Percentiles rank a stretch among this genome's conserved stretches.
These are phyloP conservation scores for Rhizomucor pusillus DNA, from an alignment of 371 early-diverging fungal genomes.

Conservation along the genomic window DNA sequence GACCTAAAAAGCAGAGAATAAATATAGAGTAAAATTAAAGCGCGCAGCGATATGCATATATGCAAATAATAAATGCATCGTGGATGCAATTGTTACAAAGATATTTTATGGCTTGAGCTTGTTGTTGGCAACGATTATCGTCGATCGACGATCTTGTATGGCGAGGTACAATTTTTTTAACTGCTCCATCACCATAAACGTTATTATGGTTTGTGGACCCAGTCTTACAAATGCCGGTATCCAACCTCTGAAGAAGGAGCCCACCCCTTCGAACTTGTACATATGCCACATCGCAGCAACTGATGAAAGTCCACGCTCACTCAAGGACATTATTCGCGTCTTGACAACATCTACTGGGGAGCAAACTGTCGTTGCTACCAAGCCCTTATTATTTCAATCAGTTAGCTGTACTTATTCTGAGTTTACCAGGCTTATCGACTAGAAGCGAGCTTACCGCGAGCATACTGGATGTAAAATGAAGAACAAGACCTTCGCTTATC, in stretches of 20 bases:
- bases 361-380: slow-evolving; percentile 69
- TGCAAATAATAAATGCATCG: too few relatives aligned
- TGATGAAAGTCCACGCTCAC: slow-evolving; percentile 18
- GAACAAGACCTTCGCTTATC: slow-evolving; percentile 49
- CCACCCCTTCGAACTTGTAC: slow-evolving; percentile 55
- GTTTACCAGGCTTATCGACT: too few relatives aligned
- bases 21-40: too few relatives aligned
- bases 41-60: too few relatives aligned
- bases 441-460: slow-evolving; percentile 61
- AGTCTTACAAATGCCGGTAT: slow-evolving; percentile 61
- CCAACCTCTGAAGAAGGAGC: slow-evolving; percentile 77
- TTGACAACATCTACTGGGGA: slow-evolving; percentile 73
- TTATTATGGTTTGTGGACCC: slow-evolving; percentile 70
- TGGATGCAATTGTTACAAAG: too few relatives aligned
- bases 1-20: too few relatives aligned
- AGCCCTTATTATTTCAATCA: slow-evolving; percentile 38
- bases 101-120: too few relatives aligned
- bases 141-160: too few relatives aligned
- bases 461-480: slow-evolving; percentile 67
- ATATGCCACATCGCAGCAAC: slow-evolving; percentile 55
- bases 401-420: too few relatives aligned
- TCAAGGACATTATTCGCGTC: slow-evolving; percentile 66
- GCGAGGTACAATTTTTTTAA: slow-evolving; percentile 39
- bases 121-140: too few relatives aligned
- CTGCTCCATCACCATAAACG: slow-evolving; percentile 67